Evolutionary conservation across 139 green algal species (phyloP).

Genomic region (Pleodorina starrii): DNA sequence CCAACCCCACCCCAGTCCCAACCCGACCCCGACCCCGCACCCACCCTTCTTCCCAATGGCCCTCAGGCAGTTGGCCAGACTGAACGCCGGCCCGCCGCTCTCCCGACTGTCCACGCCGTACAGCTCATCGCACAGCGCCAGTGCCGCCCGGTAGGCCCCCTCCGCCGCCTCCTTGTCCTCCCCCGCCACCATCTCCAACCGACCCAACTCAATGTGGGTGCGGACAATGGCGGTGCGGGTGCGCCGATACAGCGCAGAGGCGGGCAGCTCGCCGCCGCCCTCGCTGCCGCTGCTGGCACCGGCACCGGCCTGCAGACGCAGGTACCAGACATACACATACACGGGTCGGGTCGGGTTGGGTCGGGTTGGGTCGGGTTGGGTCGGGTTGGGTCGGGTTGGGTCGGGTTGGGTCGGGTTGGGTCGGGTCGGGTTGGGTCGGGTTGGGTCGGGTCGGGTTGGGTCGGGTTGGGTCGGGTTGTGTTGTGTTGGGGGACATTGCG

Average conservation of each 20-base stretch:
- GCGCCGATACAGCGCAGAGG: not conserved
- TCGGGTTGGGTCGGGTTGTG: too few relatives aligned
- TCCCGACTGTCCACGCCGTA: conserved; percentile 35
- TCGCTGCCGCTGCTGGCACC: not conserved
- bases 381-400: too few relatives aligned
- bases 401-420: too few relatives aligned
- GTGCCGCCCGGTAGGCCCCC: conserved; percentile 26
- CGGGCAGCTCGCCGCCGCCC: not conserved
- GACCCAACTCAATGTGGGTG: conserved; percentile 39
- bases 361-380: too few relatives aligned
- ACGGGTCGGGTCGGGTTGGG: too few relatives aligned
- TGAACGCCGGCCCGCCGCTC: conserved; percentile 14
- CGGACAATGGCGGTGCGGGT: conserved; percentile 37
- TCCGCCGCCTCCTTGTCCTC: conserved; percentile 16
- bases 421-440: too few relatives aligned
- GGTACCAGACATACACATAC: too few relatives aligned
- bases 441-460: too few relatives aligned
- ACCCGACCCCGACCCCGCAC: too few relatives aligned
- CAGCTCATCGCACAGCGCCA: conserved; percentile 3
- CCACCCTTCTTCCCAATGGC: conserved; percentile 40
- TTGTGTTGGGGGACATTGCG: too few relatives aligned
- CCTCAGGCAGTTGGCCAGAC: conserved; percentile 39
- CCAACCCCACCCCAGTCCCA: too few relatives aligned
- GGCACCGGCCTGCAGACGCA: too few relatives aligned
- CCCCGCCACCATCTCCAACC: conserved; percentile 36